phyloP scores from a whole-genome alignment of 2,329 filamentous ascomycete species.

The Tympanopsis confertula region DNA sequence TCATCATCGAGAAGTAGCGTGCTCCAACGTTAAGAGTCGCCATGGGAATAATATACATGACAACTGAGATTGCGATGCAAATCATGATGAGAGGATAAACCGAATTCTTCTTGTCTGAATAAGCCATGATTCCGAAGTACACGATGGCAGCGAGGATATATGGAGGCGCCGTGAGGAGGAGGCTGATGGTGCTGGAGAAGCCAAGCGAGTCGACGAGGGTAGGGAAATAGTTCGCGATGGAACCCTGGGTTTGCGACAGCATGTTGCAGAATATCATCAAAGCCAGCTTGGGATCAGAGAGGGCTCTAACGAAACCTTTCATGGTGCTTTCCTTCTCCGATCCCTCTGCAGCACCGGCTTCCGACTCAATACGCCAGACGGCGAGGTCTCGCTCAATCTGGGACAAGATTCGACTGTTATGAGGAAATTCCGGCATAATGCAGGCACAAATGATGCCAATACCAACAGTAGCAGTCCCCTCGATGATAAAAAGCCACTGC shows the following conservation, averaged over 20 bases:
- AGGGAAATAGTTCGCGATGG: slow-evolving; percentile 15
- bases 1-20: slow-evolving; percentile 28
- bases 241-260: slow-evolving; percentile 22
- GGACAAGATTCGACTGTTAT: slow-evolving; percentile 21
- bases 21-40: slow-evolving; percentile 21
- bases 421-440: slow-evolving; percentile 24
- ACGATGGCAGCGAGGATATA: slow-evolving; percentile 26
- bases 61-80: slow-evolving; percentile 18
- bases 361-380: slow-evolving; percentile 18
- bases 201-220: slow-evolving; percentile 18
- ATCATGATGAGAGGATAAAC: slow-evolving; percentile 20
- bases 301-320: slow-evolving; percentile 13
- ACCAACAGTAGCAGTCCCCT: slow-evolving; percentile 29
- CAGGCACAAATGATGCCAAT: slow-evolving; percentile 16
- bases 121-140: slow-evolving; percentile 19
- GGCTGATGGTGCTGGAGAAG: slow-evolving; percentile 21
- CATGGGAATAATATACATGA: slow-evolving; percentile 24
- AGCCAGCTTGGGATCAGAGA: slow-evolving; percentile 22
- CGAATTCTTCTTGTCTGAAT: slow-evolving; percentile 23
- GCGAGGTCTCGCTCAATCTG: slow-evolving; percentile 15
- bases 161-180: slow-evolving; percentile 32
- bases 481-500: slow-evolving; percentile 39
- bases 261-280: slow-evolving; percentile 24
- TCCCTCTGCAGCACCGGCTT: slow-evolving; percentile 24
- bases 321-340: slow-evolving; percentile 16